Conservation (phyloP, 148 eudicot genomes). For the Rhododendron henanense region DNA sequence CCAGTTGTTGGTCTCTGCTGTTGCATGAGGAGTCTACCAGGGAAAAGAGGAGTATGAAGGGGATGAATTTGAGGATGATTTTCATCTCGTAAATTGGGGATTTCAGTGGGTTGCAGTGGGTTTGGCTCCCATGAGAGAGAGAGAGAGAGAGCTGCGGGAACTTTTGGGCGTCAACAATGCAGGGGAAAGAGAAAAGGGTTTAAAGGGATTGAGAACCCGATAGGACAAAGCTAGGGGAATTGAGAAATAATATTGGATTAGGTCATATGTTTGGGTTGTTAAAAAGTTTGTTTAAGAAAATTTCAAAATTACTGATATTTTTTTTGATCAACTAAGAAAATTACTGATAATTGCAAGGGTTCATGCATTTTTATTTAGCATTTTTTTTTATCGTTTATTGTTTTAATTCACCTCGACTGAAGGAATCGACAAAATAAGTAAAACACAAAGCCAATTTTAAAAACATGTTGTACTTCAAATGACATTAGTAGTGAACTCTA, state of each 20-base stretch:
- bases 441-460: too few relatives aligned
- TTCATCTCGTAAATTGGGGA: background rate
- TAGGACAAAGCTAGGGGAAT: background rate
- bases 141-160: background rate
- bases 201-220: background rate
- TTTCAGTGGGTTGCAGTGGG: background rate
- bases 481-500: too few relatives aligned
- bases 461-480: too few relatives aligned
- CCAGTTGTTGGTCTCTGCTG: slow-evolving; percentile 30
- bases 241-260: background rate
- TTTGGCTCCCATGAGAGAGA: background rate
- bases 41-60: slow-evolving; percentile 19
- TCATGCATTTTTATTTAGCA: too few relatives aligned
- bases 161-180: background rate
- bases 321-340: too few relatives aligned
- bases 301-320: too few relatives aligned
- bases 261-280: background rate
- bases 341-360: too few relatives aligned
- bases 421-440: too few relatives aligned
- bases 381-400: too few relatives aligned
- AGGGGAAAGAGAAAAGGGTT: background rate
- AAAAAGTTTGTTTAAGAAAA: too few relatives aligned
- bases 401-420: too few relatives aligned
- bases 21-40: slow-evolving; percentile 23
- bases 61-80: slow-evolving; percentile 22